Evolutionary conservation across 75 land plant species (phyloP).

Genomic region (Larix kaempferi): DNA sequence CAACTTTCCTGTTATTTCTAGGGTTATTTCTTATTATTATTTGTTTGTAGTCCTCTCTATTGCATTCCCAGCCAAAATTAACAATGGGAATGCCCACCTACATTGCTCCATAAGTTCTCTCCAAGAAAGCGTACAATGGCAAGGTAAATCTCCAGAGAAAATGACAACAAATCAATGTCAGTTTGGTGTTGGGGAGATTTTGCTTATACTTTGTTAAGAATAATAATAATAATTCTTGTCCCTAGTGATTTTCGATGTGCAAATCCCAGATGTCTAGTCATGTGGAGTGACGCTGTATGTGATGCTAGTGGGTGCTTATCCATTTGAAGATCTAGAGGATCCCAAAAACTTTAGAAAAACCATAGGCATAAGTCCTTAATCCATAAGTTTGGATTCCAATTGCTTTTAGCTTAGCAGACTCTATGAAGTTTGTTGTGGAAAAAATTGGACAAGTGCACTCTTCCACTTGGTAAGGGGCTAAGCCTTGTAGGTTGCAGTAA

Average conservation of each 20-base stretch:
- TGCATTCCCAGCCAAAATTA: conserved; percentile 61
- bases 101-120: conserved; percentile 58
- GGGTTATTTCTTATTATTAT: background rate
- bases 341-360: conserved; percentile 82
- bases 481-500: no score
- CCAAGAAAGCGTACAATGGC: conserved; percentile 50
- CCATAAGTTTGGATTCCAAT: background rate
- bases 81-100: conserved; percentile 66
- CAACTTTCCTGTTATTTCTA: no score
- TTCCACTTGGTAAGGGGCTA: no score
- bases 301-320: conserved; percentile 90
- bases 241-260: background rate
- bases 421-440: no score
- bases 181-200: no score
- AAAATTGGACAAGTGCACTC: no score
- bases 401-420: background rate
- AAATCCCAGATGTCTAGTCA: conserved; percentile 95
- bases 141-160: conserved; percentile 24
- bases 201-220: no score
- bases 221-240: background rate
- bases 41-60: conserved; percentile 35
- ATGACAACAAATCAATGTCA: no score
- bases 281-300: conserved; percentile 91
- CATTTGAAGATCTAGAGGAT: conserved; percentile 89
- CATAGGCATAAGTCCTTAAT: conserved; percentile 47